Conservation (phyloP, 2,329 filamentous ascomycete genomes). For the Neodidymelliopsis sp. region DNA sequence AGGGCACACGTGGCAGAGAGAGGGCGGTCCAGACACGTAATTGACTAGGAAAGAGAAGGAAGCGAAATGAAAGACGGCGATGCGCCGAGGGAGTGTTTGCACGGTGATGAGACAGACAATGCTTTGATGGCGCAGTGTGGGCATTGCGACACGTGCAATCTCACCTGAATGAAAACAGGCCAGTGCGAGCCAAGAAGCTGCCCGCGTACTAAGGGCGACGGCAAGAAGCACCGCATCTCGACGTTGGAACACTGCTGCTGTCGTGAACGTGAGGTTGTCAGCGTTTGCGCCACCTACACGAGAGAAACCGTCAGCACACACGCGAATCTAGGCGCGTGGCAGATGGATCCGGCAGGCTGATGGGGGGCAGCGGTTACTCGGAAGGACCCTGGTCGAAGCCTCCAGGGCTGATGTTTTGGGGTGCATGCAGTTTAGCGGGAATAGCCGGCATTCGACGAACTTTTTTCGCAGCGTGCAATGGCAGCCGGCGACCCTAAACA, state of each 20-base stretch:
- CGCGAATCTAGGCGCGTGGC: background rate
- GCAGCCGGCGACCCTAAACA: slow-evolving; percentile 3
- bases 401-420: background rate
- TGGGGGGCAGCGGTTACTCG: slow-evolving; percentile 17
- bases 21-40: slow-evolving; percentile 18
- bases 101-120: slow-evolving; percentile 12
- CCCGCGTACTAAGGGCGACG: slow-evolving; percentile 6
- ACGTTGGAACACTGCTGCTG: background rate
- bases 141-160: slow-evolving; percentile 14
- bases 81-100: slow-evolving; percentile 15
- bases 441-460: slow-evolving; percentile 16
- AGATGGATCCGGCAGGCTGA: slow-evolving; percentile 11
- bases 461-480: slow-evolving; percentile 15
- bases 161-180: slow-evolving; percentile 10
- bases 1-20: slow-evolving; percentile 27
- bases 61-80: slow-evolving; percentile 26
- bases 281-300: background rate
- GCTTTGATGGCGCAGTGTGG: slow-evolving; percentile 12
- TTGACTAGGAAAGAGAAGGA: slow-evolving; percentile 22
- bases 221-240: slow-evolving; percentile 4
- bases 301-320: background rate
- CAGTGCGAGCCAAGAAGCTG: slow-evolving; percentile 17
- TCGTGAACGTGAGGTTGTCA: background rate
- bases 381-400: slow-evolving; percentile 13
- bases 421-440: slow-evolving; percentile 11